A percentile compares a stretch with the other conserved stretches of the same genome.
Evolutionary conservation across 768 basidiomycete species (phyloP).

Genomic region (Boletus vinaceobasis): DNA sequence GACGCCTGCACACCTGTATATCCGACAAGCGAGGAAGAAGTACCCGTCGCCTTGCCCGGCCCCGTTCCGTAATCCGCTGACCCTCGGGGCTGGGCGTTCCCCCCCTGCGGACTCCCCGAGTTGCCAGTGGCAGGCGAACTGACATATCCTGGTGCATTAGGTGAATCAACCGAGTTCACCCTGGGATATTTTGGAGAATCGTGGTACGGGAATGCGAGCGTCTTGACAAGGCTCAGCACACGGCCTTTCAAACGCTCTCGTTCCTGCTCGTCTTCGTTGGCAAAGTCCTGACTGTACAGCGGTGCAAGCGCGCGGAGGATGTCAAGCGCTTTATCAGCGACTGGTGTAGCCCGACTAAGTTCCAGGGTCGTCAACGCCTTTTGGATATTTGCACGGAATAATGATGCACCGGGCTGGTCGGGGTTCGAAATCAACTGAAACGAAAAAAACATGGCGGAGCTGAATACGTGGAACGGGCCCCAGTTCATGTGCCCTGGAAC

Average conservation of each 20-base stretch:
- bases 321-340: constrained; percentile 72
- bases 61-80: constrained; percentile 25
- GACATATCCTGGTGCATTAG: constrained; percentile 40
- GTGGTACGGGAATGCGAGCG: constrained; percentile 80
- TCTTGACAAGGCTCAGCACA: constrained; percentile 64
- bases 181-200: constrained; percentile 56
- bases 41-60: constrained; percentile 17
- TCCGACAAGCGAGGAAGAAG: constrained; percentile 26
- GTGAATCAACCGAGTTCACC: constrained; percentile 45
- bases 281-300: constrained; percentile 66
- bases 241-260: constrained; percentile 59
- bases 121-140: constrained; percentile 58
- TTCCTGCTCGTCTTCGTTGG: constrained; percentile 43
- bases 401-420: constrained; percentile 71
- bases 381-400: constrained; percentile 73
- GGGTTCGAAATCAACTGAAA: constrained; percentile 81
- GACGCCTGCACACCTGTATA: constrained; percentile 21
- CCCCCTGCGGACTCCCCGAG: constrained; percentile 51
- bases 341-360: constrained; percentile 57
- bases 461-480: constrained; percentile 82
- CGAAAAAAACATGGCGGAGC: constrained; percentile 89
- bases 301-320: constrained; percentile 71
- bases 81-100: constrained; percentile 19
- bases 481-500: constrained; percentile 83
- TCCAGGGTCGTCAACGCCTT: constrained; percentile 66